These are phyloP conservation scores for Zalerion maritima DNA, from an alignment of 495 filamentous ascomycete genomes.

Conservation along the genomic window DNA sequence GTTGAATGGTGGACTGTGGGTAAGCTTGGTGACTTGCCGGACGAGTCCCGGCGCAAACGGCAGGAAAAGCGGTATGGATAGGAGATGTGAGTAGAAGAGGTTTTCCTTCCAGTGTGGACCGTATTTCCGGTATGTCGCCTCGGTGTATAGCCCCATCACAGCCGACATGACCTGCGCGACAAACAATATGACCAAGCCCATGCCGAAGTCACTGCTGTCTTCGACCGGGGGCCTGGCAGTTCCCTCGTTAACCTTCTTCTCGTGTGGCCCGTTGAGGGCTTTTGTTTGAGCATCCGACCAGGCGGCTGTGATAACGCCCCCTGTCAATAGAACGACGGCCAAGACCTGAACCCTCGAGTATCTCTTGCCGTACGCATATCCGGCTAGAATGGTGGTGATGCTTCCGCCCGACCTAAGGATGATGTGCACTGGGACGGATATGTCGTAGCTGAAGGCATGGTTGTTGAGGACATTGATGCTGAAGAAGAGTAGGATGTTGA, in stretches of 20 bases:
- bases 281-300: conserved; percentile 77
- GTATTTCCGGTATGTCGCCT: conserved; percentile 71
- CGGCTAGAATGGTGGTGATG: conserved; percentile 82
- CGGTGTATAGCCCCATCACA: conserved; percentile 88
- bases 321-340: conserved; percentile 65
- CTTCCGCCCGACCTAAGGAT: conserved; percentile 90
- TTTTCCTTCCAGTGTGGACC: conserved; percentile 92
- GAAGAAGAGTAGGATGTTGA: conserved; percentile 86
- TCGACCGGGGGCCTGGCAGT: conserved; percentile 10
- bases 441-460: conserved; percentile 91
- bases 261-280: conserved; percentile 22
- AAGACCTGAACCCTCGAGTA: conserved; percentile 69
- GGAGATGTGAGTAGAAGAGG: conserved; percentile 79
- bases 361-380: conserved; percentile 66
- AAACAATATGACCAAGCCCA: conserved; percentile 70
- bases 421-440: conserved; percentile 93
- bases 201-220: conserved; percentile 39
- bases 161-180: conserved; percentile 82
- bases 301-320: conserved; percentile 74
- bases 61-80: conserved; percentile 56
- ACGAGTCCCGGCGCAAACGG: conserved; percentile 38
- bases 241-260: conserved; percentile 4
- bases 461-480: conserved; percentile 91
- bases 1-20: conserved; percentile 30
- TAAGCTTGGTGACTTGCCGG: conserved; percentile 35